A percentile compares a stretch with the other conserved stretches of the same genome.
Evolutionary conservation across 2,329 filamentous ascomycete genomes (phyloP).

Genomic region (Penicillium sp.): DNA sequence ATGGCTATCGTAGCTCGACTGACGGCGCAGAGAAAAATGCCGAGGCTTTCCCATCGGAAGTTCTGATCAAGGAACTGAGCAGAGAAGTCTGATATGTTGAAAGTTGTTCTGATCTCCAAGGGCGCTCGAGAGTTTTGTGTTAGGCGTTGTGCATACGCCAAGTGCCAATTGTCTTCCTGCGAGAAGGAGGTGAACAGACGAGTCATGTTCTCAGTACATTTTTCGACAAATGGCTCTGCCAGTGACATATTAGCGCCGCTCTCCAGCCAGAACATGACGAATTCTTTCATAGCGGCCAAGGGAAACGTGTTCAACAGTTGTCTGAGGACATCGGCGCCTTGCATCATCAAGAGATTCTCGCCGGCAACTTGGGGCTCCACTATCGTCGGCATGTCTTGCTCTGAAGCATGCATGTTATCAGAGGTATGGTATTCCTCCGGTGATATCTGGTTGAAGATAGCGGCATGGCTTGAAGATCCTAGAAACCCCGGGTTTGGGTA

Average conservation of each 20-base stretch:
- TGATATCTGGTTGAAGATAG: constrained; percentile 32
- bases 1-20: constrained; percentile 38
- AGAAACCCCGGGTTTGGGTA: constrained; percentile 33
- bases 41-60: constrained; percentile 43
- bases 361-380: constrained; percentile 16
- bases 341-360: constrained; percentile 25
- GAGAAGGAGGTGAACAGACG: constrained; percentile 20
- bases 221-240: constrained; percentile 25
- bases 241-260: constrained; percentile 29
- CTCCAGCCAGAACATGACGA: constrained; percentile 27
- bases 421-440: constrained; percentile 16
- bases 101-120: constrained; percentile 11
- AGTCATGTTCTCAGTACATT: constrained; percentile 25
- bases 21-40: constrained; percentile 40
- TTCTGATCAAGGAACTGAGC: constrained; percentile 29
- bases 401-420: background rate
- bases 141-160: constrained; percentile 24
- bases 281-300: constrained; percentile 26
- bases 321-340: constrained; percentile 26
- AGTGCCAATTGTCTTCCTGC: constrained; percentile 26
- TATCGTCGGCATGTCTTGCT: constrained; percentile 7
- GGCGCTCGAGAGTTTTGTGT: constrained; percentile 23
- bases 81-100: constrained; percentile 19
- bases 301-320: constrained; percentile 23
- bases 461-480: constrained; percentile 31